phyloP scores from a whole-genome alignment of 176 grass and related monocot genomes.

The Dactylis glomerata region DNA sequence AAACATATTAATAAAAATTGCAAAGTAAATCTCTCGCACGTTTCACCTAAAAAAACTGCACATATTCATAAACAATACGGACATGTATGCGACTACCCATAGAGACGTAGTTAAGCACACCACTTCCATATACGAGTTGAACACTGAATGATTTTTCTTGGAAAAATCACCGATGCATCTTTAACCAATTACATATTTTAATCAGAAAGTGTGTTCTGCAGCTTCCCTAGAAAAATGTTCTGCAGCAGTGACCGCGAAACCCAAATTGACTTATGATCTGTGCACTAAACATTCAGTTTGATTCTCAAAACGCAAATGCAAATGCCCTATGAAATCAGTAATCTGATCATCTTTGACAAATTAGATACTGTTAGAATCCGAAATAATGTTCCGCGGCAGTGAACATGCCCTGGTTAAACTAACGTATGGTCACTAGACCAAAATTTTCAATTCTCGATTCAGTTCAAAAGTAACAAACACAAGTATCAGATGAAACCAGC shows the following conservation, averaged over 20 bases:
- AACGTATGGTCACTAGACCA: not conserved
- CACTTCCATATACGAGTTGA: not conserved
- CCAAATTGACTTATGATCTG: not conserved
- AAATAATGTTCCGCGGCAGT: not conserved
- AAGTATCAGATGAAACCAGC: not conserved
- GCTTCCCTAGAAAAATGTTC: no score
- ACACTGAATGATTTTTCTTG: not conserved
- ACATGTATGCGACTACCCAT: not conserved
- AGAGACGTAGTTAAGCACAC: not conserved
- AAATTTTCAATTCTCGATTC: not conserved
- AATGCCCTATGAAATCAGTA: not conserved
- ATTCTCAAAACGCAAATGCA: not conserved
- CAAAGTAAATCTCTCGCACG: not conserved
- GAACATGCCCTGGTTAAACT: not conserved
- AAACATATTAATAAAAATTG: not conserved
- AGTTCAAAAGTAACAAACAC: not conserved
- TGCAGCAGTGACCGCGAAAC: no score
- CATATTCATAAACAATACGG: conserved; percentile 2
- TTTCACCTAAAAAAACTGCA: not conserved
- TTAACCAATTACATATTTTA: not conserved
- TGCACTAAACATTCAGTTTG: not conserved
- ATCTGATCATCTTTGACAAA: not conserved
- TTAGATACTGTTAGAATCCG: not conserved
- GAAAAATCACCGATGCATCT: not conserved
- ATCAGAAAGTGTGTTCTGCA: not conserved